A percentile compares a stretch with the other conserved stretches of the same genome.
These are phyloP conservation scores for Cryptosporidium viatorum DNA, from an alignment of 169 alveolate species.

Conservation along the genomic window DNA sequence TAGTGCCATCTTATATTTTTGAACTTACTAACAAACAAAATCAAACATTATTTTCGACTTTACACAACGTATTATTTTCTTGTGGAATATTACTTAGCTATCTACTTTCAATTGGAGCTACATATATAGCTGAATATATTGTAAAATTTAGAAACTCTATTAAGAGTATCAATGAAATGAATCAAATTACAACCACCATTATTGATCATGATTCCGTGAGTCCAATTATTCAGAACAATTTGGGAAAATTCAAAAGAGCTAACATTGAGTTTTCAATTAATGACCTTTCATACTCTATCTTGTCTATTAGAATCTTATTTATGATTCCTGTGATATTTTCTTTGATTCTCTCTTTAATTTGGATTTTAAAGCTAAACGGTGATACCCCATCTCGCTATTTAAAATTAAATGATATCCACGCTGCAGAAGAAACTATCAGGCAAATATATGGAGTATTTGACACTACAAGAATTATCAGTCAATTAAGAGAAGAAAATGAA, in stretches of 20 bases:
- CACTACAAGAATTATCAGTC: conserved; percentile 41
- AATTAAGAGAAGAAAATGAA: conserved; percentile 21
- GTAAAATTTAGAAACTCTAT: not conserved
- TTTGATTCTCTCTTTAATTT: conserved; percentile 3
- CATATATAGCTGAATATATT: not conserved
- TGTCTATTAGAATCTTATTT: conserved; percentile 27
- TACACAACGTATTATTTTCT: conserved; percentile 51
- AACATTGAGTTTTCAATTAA: not conserved
- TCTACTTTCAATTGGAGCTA: not conserved
- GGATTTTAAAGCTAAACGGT: conserved; percentile 8
- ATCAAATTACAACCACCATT: not conserved
- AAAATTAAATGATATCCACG: conserved; percentile 13
- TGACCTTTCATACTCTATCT: not conserved
- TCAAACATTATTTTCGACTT: conserved; percentile 53
- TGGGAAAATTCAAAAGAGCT: not conserved
- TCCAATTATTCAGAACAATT: not conserved
- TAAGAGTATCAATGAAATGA: not conserved
- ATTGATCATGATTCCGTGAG: not conserved
- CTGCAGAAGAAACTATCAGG: conserved; percentile 31
- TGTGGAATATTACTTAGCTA: conserved; percentile 56
- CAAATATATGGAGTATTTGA: conserved; percentile 41
- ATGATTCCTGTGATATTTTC: conserved; percentile 21
- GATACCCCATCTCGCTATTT: conserved; percentile 60
- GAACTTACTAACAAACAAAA: conserved; percentile 63
- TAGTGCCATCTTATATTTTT: conserved; percentile 42